Evolutionary conservation across 2,329 filamentous ascomycete species (phyloP).

Genomic region (Acarospora socialis): DNA sequence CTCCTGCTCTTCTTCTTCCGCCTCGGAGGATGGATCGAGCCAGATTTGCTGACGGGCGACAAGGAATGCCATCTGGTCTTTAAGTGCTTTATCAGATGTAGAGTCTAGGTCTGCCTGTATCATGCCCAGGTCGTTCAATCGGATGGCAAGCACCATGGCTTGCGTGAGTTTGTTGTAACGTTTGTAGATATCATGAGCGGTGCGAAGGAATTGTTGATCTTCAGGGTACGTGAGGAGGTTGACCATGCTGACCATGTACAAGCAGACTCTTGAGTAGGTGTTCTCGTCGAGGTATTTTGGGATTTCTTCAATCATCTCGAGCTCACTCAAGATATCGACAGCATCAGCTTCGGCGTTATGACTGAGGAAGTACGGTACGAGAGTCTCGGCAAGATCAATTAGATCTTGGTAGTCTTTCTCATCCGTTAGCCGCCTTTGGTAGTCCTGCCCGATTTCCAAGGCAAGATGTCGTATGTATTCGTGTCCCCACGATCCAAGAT

Average conservation of each 20-base stretch:
- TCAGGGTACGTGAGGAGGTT: constrained; percentile 94
- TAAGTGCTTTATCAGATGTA: constrained; percentile 65
- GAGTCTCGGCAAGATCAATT: constrained; percentile 64
- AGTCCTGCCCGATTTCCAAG: constrained; percentile 89
- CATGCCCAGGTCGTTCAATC: constrained; percentile 72
- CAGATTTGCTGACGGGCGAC: constrained; percentile 83
- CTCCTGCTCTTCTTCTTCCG: constrained; percentile 58
- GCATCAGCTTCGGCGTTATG: constrained; percentile 97
- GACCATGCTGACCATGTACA: constrained; percentile 99
- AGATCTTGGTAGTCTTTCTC: constrained; percentile 77
- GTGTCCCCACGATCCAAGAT: constrained; percentile 95
- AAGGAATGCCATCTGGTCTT: constrained; percentile 89
- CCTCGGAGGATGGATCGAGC: constrained; percentile 50
- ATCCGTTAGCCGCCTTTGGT: constrained; percentile 69
- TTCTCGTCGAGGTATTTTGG: constrained; percentile 83
- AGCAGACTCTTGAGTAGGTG: constrained; percentile 80
- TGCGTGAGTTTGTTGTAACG: constrained; percentile 86
- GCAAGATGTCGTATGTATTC: constrained; percentile 95
- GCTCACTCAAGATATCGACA: constrained; percentile 88
- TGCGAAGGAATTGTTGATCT: constrained; percentile 87
- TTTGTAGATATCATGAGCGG: constrained; percentile 86
- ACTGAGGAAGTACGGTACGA: constrained; percentile 89
- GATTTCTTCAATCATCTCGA: constrained; percentile 92
- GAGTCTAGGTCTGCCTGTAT: constrained; percentile 71
- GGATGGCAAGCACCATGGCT: constrained; percentile 86